Evolutionary conservation across 345 rosid genomes (phyloP).

Genomic region (Conringia planisiliqua): DNA sequence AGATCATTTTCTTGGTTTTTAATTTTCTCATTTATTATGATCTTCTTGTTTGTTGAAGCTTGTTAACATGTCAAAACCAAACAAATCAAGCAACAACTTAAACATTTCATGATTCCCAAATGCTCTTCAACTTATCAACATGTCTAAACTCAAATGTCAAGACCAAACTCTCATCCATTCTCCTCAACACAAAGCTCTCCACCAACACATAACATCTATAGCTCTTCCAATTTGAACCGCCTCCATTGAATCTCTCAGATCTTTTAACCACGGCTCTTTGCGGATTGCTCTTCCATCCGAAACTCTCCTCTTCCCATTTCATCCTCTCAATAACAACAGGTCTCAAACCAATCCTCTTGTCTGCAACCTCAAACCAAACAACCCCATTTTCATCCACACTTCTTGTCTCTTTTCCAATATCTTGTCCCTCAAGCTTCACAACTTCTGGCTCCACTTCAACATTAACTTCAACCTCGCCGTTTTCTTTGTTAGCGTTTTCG

Average conservation of each 20-base stretch:
- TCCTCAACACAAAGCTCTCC: constrained; percentile 56
- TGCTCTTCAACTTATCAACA: constrained; percentile 33
- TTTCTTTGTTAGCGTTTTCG: constrained; percentile 19
- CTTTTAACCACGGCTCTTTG: constrained; percentile 26
- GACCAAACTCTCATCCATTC: constrained; percentile 53
- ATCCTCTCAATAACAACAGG: constrained; percentile 42
- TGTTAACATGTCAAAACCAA: not conserved
- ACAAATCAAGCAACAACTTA: too few species aligned
- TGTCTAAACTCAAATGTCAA: constrained; percentile 50
- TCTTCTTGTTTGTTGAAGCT: constrained; percentile 15
- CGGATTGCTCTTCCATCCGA: constrained; percentile 44
- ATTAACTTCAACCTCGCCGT: constrained; percentile 27
- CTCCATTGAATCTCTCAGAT: constrained; percentile 29
- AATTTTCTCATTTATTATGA: not conserved
- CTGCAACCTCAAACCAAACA: constrained; percentile 35
- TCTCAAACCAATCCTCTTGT: constrained; percentile 43
- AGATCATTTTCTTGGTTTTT: not conserved
- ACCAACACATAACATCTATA: constrained; percentile 54
- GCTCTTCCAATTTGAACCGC: constrained; percentile 42
- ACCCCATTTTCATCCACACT: constrained; percentile 30
- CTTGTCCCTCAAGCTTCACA: constrained; percentile 34
- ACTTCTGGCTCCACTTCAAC: constrained; percentile 36
- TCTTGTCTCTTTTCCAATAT: not conserved
- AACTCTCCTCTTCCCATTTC: constrained; percentile 48
- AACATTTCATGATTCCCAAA: constrained; percentile 40